Evolutionary conservation across 371 early-diverging fungal genomes (phyloP).

Genomic region (Syncephalastrum racemosum): DNA sequence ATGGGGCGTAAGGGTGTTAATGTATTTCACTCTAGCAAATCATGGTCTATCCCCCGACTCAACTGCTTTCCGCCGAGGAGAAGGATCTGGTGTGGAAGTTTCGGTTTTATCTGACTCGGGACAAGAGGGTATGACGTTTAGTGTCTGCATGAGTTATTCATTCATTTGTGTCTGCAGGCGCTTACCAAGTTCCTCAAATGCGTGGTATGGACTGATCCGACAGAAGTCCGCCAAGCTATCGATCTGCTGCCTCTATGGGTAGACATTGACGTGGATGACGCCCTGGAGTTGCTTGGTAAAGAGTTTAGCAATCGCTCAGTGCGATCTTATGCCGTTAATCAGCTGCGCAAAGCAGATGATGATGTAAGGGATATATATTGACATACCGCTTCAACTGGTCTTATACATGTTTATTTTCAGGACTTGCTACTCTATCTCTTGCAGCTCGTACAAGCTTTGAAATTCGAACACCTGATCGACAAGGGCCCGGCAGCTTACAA

Average conservation of each 20-base stretch:
- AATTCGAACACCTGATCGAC: conserved; percentile 75
- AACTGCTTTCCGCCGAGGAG: conserved; percentile 77
- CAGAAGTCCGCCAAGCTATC: conserved; percentile 89
- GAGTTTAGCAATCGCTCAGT: conserved; percentile 83
- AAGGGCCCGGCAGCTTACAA: conserved; percentile 47
- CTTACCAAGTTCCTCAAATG: conserved; percentile 95
- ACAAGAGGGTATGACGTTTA: conserved; percentile 68
- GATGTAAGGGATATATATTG: conserved; percentile 56
- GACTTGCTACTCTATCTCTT: conserved; percentile 88
- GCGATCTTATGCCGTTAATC: conserved; percentile 86
- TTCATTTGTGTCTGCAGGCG: conserved; percentile 54
- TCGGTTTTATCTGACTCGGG: conserved; percentile 88
- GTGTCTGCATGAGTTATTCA: not conserved
- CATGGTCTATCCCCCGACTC: conserved; percentile 88
- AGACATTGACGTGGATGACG: conserved; percentile 92
- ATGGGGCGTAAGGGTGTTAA: not conserved
- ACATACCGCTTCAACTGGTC: not conserved
- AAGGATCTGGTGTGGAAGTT: conserved; percentile 97
- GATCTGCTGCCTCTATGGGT: conserved; percentile 87
- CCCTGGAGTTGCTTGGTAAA: conserved; percentile 88
- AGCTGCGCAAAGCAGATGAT: conserved; percentile 88
- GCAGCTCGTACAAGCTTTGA: conserved; percentile 97
- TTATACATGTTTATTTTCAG: conserved; percentile 31
- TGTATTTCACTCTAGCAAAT: conserved; percentile 59
- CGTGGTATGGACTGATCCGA: conserved; percentile 93